Percentiles rank a stretch among this genome's conserved stretches.
Conservation (phyloP, 257 asterid genomes). For the Knoxia roxburghii region DNA sequence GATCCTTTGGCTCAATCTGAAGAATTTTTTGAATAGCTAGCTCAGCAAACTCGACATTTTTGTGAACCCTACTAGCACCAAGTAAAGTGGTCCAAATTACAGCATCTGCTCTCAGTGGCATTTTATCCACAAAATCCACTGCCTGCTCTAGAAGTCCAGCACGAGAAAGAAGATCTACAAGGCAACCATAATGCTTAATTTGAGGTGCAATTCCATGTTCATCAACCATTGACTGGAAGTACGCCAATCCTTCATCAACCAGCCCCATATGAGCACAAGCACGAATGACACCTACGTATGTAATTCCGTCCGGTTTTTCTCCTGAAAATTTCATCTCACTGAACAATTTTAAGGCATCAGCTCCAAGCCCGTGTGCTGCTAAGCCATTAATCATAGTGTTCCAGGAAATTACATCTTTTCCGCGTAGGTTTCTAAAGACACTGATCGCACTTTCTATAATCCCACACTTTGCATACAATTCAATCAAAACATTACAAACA, state of each 20-base stretch:
- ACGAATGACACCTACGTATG: constrained; percentile 57
- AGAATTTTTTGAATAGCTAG: constrained; percentile 56
- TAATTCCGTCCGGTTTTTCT: constrained; percentile 65
- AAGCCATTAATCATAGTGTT: constrained; percentile 72
- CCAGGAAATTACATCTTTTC: constrained; percentile 73
- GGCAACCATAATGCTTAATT: constrained; percentile 84
- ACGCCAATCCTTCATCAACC: constrained; percentile 50
- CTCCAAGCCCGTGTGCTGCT: constrained; percentile 81
- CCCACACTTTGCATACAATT: constrained; percentile 88
- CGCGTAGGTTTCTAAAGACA: constrained; percentile 50
- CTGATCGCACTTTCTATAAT: constrained; percentile 40
- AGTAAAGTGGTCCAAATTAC: constrained; percentile 73
- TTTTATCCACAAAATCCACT: constrained; percentile 50
- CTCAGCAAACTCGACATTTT: constrained; percentile 57
- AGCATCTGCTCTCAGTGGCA: constrained; percentile 65
- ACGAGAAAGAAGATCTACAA: constrained; percentile 71
- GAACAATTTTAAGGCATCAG: constrained; percentile 49
- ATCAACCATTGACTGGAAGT: constrained; percentile 49
- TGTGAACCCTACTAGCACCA: constrained; percentile 64
- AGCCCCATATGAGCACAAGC: constrained; percentile 89
- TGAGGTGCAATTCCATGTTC: constrained; percentile 41
- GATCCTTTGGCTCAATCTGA: constrained; percentile 61
- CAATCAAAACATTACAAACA: constrained; percentile 65
- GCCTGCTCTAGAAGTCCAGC: constrained; percentile 71
- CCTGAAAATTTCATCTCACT: constrained; percentile 48